A percentile compares a stretch with the other conserved stretches of the same genome.
Evolutionary conservation across 2,329 filamentous ascomycete species (phyloP).

Genomic region (Aspergillus bombycis): DNA sequence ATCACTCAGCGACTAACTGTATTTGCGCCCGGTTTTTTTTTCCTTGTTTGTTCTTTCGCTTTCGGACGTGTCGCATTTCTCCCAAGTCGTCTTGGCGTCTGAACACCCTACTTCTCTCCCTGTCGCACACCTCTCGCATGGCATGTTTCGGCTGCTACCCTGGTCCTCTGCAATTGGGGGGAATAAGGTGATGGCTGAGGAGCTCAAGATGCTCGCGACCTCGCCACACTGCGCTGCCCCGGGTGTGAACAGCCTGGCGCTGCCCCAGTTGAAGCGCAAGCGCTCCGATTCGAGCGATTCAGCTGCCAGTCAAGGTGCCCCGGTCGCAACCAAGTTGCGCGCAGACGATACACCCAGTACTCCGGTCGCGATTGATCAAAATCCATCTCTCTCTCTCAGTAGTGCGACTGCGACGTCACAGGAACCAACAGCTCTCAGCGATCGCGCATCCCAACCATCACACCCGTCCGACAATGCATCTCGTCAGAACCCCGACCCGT

Average conservation of each 20-base stretch:
- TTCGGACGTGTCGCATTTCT: slow-evolving; percentile 19
- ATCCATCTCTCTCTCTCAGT: slow-evolving; percentile 16
- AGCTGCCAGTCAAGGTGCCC: slow-evolving; percentile 30
- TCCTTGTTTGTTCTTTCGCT: not conserved
- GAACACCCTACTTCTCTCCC: slow-evolving; percentile 10
- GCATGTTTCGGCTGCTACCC: slow-evolving; percentile 53
- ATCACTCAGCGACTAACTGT: slow-evolving; percentile 12
- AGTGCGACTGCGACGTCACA: slow-evolving; percentile 17
- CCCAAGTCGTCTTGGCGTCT: slow-evolving; percentile 14
- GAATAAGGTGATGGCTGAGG: slow-evolving; percentile 49
- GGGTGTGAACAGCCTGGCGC: slow-evolving; percentile 31
- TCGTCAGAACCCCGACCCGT: slow-evolving; percentile 10
- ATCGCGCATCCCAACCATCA: slow-evolving; percentile 12
- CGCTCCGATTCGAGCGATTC: slow-evolving; percentile 54
- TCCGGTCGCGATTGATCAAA: slow-evolving; percentile 9
- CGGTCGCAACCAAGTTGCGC: slow-evolving; percentile 36
- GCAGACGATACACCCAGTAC: slow-evolving; percentile 28
- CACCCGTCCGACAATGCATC: slow-evolving; percentile 3
- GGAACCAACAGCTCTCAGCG: slow-evolving; percentile 14
- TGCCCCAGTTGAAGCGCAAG: slow-evolving; percentile 62
- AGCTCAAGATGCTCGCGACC: slow-evolving; percentile 48
- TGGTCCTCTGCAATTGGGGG: slow-evolving; percentile 51
- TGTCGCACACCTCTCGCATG: slow-evolving; percentile 41
- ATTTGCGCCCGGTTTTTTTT: slow-evolving; percentile 1
- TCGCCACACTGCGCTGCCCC: slow-evolving; percentile 38